Evolutionary conservation across 208 protist species (phyloP).

Genomic region (Crithidia brevicula): DNA sequence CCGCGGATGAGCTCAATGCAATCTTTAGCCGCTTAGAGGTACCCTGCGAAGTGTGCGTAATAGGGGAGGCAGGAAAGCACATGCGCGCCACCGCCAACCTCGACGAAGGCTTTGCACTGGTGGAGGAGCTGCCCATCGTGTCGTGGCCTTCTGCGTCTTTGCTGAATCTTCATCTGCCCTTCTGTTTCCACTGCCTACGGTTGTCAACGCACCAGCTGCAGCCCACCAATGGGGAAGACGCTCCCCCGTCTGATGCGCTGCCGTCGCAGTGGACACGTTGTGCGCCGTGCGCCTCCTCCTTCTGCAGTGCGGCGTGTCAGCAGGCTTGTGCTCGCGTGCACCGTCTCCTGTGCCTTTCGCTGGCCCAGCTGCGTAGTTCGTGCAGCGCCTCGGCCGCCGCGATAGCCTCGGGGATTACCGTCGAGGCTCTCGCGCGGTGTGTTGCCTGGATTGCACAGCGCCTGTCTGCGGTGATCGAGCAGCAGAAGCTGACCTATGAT

Average conservation of each 20-base stretch:
- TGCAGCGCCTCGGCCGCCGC: background rate
- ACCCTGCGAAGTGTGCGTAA: constrained; percentile 52
- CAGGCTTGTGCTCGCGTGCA: constrained; percentile 38
- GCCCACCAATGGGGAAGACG: background rate
- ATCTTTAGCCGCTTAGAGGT: constrained; percentile 67
- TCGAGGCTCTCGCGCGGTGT: constrained; percentile 71
- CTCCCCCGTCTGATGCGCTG: background rate
- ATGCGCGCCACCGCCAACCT: constrained; percentile 55
- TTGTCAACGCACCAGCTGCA: constrained; percentile 16
- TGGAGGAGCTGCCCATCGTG: constrained; percentile 80
- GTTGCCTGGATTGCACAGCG: constrained; percentile 60
- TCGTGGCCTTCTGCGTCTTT: constrained; percentile 65
- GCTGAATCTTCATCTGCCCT: constrained; percentile 41
- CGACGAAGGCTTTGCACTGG: constrained; percentile 39
- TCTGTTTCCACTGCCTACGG: constrained; percentile 81
- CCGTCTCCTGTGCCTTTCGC: constrained; percentile 53
- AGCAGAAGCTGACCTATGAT: constrained; percentile 45
- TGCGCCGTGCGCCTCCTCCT: constrained; percentile 50
- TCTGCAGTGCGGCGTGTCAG: constrained; percentile 65
- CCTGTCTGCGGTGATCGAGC: constrained; percentile 50
- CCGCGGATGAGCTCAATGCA: constrained; percentile 53
- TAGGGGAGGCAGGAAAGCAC: constrained; percentile 63
- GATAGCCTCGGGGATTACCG: constrained; percentile 42
- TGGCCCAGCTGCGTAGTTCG: constrained; percentile 33
- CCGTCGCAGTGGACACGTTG: constrained; percentile 39